These are phyloP conservation scores for Leccinum subrobustum DNA, from an alignment of 1,284 basidiomycete species.

Conservation along the genomic window DNA sequence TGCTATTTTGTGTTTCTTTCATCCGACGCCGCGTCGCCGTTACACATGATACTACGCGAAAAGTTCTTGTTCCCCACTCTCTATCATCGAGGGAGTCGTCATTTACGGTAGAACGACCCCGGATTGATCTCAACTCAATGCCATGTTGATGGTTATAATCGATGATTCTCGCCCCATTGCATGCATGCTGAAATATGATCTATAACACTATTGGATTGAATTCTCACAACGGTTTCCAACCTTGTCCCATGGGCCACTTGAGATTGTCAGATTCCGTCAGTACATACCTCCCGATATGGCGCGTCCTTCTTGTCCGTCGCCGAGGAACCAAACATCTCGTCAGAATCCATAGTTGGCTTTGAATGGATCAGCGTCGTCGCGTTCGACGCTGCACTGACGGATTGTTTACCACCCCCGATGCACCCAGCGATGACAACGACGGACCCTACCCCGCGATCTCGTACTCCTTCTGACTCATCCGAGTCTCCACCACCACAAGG, in stretches of 20 bases:
- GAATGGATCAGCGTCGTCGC: conserved; percentile 13
- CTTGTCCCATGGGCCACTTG: conserved; percentile 61
- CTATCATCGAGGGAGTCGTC: not conserved
- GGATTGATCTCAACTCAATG: not conserved
- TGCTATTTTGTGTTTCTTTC: conserved; percentile 23
- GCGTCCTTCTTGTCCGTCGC: not conserved
- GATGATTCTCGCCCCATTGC: not conserved
- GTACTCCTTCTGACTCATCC: not conserved
- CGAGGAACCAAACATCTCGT: conserved; percentile 16
- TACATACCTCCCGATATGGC: conserved; percentile 2
- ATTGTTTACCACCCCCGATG: conserved; percentile 41
- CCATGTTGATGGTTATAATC: not conserved
- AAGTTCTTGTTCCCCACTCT: not conserved
- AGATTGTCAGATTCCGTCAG: conserved; percentile 48
- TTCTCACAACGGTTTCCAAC: conserved; percentile 49
- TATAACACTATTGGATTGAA: not conserved
- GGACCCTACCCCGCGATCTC: conserved; percentile 12
- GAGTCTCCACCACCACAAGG: conserved; percentile 12
- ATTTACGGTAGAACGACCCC: not conserved
- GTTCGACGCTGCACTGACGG: not conserved
- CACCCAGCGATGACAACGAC: conserved; percentile 42
- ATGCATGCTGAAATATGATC: not conserved
- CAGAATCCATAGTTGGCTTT: conserved; percentile 27
- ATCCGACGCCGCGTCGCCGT: not conserved
- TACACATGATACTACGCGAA: conserved; percentile 26